These are phyloP conservation scores for Solanum hybrid DNA, from an alignment of 305 asterid genomes.

Conservation along the genomic window DNA sequence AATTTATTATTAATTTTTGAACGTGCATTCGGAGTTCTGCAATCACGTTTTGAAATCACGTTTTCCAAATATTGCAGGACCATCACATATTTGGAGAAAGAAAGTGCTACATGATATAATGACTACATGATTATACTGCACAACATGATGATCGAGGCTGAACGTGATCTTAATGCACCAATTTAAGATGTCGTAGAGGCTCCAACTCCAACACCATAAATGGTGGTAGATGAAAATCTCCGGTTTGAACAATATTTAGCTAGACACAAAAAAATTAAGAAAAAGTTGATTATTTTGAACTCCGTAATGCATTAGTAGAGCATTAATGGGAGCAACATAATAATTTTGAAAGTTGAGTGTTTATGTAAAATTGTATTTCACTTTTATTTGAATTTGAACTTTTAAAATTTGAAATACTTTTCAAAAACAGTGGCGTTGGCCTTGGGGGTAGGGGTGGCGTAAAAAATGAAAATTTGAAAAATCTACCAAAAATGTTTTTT, in stretches of 20 bases:
- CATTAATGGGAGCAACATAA: not conserved
- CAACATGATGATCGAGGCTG: not conserved
- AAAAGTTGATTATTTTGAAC: not conserved
- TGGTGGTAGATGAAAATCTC: not conserved
- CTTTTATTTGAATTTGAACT: not conserved
- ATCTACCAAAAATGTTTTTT: too few species aligned
- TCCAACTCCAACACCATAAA: not conserved
- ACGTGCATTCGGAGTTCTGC: not conserved
- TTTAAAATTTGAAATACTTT: too few species aligned
- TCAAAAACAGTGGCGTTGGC: too few species aligned
- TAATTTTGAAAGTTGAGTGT: not conserved
- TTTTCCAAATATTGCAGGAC: not conserved
- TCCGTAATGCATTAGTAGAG: not conserved
- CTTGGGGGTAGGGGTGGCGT: too few species aligned
- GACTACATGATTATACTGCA: too few species aligned
- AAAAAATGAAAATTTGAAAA: too few species aligned
- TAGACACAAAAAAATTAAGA: not conserved
- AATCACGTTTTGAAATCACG: not conserved
- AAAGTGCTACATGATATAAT: not conserved
- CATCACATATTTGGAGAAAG: not conserved
- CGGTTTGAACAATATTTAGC: not conserved
- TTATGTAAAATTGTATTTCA: not conserved
- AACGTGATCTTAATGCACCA: not conserved
- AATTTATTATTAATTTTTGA: too few species aligned
- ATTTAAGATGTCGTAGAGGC: not conserved